phyloP scores from a whole-genome alignment of 2,329 filamentous ascomycete species.

The Monosporascus sp. region DNA sequence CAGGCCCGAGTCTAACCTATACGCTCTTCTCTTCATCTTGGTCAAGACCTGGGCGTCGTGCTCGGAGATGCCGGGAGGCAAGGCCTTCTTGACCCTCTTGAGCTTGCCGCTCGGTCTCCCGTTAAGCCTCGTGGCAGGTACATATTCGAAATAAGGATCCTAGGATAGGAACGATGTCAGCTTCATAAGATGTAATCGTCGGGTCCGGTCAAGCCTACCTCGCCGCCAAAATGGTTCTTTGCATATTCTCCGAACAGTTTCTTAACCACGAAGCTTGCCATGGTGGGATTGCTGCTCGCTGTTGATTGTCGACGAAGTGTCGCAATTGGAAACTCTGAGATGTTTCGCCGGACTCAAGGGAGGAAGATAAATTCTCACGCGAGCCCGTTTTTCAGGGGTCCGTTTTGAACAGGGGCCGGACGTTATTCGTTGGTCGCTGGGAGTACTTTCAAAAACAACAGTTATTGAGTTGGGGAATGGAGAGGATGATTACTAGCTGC shows the following conservation, averaged over 20 bases:
- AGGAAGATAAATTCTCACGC: neutral
- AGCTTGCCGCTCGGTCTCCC: slow-evolving; percentile 63
- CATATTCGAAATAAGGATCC: slow-evolving; percentile 87
- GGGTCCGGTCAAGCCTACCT: slow-evolving; percentile 14
- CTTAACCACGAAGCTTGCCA: neutral
- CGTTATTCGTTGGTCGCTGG: too few relatives aligned
- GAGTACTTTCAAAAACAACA: too few relatives aligned
- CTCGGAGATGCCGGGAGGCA: slow-evolving; percentile 75
- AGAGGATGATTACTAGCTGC: too few relatives aligned
- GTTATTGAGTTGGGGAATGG: too few relatives aligned
- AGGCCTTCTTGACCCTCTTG: slow-evolving; percentile 80
- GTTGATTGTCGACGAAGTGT: neutral
- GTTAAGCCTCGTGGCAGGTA: slow-evolving; percentile 66
- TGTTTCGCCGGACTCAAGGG: neutral
- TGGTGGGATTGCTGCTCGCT: neutral
- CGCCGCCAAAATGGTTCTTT: slow-evolving; percentile 1
- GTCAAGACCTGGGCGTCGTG: slow-evolving; percentile 80
- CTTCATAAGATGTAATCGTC: slow-evolving; percentile 30
- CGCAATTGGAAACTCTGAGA: neutral
- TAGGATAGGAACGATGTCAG: slow-evolving; percentile 32
- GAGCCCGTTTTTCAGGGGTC: too few relatives aligned
- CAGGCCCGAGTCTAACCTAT: slow-evolving; percentile 77
- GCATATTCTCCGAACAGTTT: neutral
- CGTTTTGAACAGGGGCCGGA: too few relatives aligned
- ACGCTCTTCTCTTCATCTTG: slow-evolving; percentile 79